Percentiles rank a stretch among this genome's conserved stretches.
Evolutionary conservation across 1,139 yeast species (phyloP).

Genomic region (Sugiyamaella neomexicana): DNA sequence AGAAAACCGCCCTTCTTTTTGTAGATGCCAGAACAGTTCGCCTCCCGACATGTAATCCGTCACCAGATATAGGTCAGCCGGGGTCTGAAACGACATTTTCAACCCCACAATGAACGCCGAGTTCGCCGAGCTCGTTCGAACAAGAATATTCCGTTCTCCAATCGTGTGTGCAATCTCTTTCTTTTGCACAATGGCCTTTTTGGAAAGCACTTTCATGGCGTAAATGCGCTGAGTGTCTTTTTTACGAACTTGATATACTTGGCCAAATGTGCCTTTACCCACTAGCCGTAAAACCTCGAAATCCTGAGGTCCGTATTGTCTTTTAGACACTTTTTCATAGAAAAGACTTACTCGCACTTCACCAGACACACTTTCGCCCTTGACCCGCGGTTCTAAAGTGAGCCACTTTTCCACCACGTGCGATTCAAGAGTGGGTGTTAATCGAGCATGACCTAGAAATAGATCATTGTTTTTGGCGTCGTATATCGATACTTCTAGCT

Average conservation of each 20-base stretch:
- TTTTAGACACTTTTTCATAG: slow-evolving; percentile 66
- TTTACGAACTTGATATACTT: slow-evolving; percentile 92
- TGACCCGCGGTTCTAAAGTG: slow-evolving; percentile 66
- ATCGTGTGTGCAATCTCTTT: slow-evolving; percentile 97
- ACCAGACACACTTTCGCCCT: slow-evolving; percentile 77
- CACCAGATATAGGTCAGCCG: slow-evolving; percentile 83
- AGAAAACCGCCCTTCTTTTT: slow-evolving; percentile 88
- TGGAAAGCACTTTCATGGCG: slow-evolving; percentile 95
- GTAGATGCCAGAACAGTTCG: slow-evolving; percentile 95
- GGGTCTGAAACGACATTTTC: slow-evolving; percentile 94
- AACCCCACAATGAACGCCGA: slow-evolving; percentile 92
- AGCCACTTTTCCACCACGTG: slow-evolving; percentile 63
- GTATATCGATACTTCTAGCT: slow-evolving; percentile 81
- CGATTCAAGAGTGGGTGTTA: slow-evolving; percentile 62
- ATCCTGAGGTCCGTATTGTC: slow-evolving; percentile 88
- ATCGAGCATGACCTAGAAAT: slow-evolving; percentile 80
- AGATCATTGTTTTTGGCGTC: slow-evolving; percentile 80
- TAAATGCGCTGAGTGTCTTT: slow-evolving; percentile 84
- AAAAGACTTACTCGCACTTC: slow-evolving; percentile 73
- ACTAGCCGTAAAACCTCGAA: slow-evolving; percentile 85
- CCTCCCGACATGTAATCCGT: slow-evolving; percentile 99
- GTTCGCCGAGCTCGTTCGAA: slow-evolving; percentile 78
- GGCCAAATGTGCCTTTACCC: slow-evolving; percentile 98
- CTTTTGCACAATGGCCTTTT: slow-evolving; percentile 91
- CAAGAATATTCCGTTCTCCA: slow-evolving; percentile 92